A percentile compares a stretch with the other conserved stretches of the same genome.
Evolutionary conservation across 768 basidiomycete species (phyloP).

Genomic region (Ramaria sp.): DNA sequence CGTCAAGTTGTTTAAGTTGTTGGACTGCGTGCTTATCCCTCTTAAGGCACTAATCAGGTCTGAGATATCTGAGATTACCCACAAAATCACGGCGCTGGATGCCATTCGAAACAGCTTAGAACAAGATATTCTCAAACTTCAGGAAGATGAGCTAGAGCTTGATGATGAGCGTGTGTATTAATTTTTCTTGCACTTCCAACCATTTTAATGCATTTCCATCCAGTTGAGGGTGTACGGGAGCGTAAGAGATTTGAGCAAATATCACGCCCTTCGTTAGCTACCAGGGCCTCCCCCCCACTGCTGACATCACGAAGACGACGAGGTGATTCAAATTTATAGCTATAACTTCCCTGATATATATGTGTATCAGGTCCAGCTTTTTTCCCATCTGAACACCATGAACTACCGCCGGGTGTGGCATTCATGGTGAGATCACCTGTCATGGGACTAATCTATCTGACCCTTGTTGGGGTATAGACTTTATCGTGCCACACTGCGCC

Average conservation of each 20-base stretch:
- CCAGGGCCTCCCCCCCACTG: conserved; percentile 33
- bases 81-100: conserved; percentile 82
- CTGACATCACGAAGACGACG: conserved; percentile 61
- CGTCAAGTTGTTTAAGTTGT: conserved; percentile 9
- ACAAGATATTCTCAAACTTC: conserved; percentile 70
- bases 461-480: conserved; percentile 38
- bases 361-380: conserved; percentile 70
- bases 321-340: conserved; percentile 27
- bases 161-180: conserved; percentile 77
- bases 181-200: background rate
- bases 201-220: background rate
- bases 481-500: conserved; percentile 71
- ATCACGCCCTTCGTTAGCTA: conserved; percentile 20
- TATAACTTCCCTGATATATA: conserved; percentile 1
- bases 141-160: conserved; percentile 94
- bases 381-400: conserved; percentile 94
- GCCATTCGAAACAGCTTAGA: conserved; percentile 71
- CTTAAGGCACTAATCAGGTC: conserved; percentile 68
- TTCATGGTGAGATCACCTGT: conserved; percentile 75
- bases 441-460: conserved; percentile 11
- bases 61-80: conserved; percentile 82
- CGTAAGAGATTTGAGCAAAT: conserved; percentile 62
- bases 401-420: conserved; percentile 85
- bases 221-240: conserved; percentile 87
- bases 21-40: conserved; percentile 9